Evolutionary conservation across 2,329 filamentous ascomycete genomes (phyloP).

Genomic region (Didymella exigua): DNA sequence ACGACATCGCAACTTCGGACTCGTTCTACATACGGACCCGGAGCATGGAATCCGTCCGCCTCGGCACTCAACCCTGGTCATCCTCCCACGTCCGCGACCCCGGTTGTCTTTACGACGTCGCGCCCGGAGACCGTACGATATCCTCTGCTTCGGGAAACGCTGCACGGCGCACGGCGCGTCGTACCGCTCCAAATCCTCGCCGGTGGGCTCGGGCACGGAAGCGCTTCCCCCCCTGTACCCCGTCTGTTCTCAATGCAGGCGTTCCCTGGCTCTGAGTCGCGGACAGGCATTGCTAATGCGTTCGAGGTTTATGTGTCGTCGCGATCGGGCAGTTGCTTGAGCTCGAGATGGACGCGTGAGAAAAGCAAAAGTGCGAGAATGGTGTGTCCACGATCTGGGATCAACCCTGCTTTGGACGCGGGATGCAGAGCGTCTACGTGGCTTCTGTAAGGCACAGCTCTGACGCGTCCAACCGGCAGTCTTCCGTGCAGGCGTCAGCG

Average conservation of each 20-base stretch:
- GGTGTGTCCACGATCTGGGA: background rate
- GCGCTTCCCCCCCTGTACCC: background rate
- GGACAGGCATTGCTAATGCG: background rate
- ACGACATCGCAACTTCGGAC: background rate
- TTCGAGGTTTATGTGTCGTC: background rate
- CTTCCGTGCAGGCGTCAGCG: slow-evolving; percentile 35
- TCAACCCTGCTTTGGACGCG: background rate
- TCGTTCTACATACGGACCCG: background rate
- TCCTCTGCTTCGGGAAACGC: background rate
- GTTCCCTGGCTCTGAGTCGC: background rate
- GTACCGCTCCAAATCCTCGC: background rate
- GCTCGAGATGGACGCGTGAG: background rate
- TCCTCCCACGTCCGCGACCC: background rate
- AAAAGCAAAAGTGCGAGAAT: background rate
- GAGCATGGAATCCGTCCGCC: background rate
- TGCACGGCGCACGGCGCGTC: slow-evolving; percentile 8
- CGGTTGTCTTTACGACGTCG: background rate
- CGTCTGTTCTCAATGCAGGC: background rate
- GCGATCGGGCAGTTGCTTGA: background rate
- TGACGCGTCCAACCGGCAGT: slow-evolving; percentile 36
- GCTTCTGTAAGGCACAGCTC: slow-evolving; percentile 28
- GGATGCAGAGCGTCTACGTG: slow-evolving; percentile 22
- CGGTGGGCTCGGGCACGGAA: slow-evolving; percentile 7
- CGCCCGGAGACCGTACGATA: slow-evolving; percentile 1
- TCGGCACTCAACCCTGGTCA: background rate